phyloP scores from a whole-genome alignment of 345 rosid genomes.

The Cardamine chenopodiifolia region DNA sequence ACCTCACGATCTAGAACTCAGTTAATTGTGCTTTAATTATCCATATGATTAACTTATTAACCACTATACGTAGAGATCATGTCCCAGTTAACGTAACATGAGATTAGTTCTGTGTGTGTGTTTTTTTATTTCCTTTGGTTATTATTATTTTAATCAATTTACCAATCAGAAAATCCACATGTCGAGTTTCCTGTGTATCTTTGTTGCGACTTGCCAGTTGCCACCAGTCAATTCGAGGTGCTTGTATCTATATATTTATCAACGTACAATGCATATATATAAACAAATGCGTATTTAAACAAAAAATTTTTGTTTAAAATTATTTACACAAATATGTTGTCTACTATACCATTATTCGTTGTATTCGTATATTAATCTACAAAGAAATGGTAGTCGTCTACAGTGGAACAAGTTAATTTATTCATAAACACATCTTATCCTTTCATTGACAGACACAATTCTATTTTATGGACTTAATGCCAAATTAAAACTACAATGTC shows the following conservation, averaged over 20 bases:
- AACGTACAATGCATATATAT: neutral
- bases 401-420: neutral
- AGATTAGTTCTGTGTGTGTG: neutral
- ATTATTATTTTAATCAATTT: neutral
- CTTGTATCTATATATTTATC: neutral
- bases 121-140: neutral
- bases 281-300: neutral
- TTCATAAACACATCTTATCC: neutral
- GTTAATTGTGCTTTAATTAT: neutral
- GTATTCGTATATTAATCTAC: neutral
- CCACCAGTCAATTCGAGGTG: neutral
- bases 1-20: neutral
- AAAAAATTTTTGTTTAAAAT: too few species aligned
- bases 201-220: conserved; percentile 3
- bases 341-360: neutral
- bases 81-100: neutral
- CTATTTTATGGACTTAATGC: neutral
- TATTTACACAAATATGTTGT: too few species aligned
- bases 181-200: neutral
- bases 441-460: neutral
- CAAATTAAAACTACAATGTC: neutral
- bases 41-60: neutral
- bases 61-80: conserved; percentile 7
- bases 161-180: neutral
- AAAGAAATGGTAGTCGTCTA: neutral